A percentile compares a stretch with the other conserved stretches of the same genome.
phyloP scores from a whole-genome alignment of 768 basidiomycete species.

The Boletus sp. region DNA sequence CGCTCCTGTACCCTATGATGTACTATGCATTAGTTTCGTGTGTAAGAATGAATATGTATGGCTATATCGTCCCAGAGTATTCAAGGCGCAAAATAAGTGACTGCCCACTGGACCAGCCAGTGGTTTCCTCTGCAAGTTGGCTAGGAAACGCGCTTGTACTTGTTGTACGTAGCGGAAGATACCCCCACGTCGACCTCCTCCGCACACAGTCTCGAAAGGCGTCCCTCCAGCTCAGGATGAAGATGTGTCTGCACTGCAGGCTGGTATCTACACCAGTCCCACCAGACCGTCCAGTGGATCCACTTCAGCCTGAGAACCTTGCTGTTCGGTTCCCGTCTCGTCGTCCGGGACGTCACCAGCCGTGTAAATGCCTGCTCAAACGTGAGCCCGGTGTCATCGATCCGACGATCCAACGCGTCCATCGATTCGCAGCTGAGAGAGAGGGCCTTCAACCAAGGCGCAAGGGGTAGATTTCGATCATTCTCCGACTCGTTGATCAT shows the following conservation, averaged over 20 bases:
- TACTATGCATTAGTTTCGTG: constrained; percentile 17
- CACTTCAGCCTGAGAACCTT: constrained; percentile 28
- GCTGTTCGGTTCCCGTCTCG: constrained; percentile 19
- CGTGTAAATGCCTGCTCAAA: constrained; percentile 26
- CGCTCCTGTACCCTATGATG: constrained; percentile 7
- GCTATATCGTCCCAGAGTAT: neutral
- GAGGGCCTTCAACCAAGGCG: constrained; percentile 29
- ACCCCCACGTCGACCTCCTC: constrained; percentile 30
- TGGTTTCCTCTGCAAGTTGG: neutral
- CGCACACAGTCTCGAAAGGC: constrained; percentile 20
- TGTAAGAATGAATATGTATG: constrained; percentile 20
- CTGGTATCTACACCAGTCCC: constrained; percentile 25
- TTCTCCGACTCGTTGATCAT: constrained; percentile 21
- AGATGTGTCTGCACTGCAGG: constrained; percentile 20
- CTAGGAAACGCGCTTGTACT: constrained; percentile 31
- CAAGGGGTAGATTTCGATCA: constrained; percentile 19
- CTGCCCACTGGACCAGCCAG: constrained; percentile 12
- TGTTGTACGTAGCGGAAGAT: constrained; percentile 29
- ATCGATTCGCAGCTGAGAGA: constrained; percentile 30
- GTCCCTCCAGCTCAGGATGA: constrained; percentile 23
- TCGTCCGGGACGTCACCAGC: constrained; percentile 26
- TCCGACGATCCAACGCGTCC: constrained; percentile 17
- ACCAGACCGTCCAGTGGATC: constrained; percentile 34
- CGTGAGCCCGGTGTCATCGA: constrained; percentile 25
- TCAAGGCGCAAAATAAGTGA: neutral